Base-by-base conservation (phyloP, 139 green algal genomes). In the Yamagishiella unicocca region DNA sequence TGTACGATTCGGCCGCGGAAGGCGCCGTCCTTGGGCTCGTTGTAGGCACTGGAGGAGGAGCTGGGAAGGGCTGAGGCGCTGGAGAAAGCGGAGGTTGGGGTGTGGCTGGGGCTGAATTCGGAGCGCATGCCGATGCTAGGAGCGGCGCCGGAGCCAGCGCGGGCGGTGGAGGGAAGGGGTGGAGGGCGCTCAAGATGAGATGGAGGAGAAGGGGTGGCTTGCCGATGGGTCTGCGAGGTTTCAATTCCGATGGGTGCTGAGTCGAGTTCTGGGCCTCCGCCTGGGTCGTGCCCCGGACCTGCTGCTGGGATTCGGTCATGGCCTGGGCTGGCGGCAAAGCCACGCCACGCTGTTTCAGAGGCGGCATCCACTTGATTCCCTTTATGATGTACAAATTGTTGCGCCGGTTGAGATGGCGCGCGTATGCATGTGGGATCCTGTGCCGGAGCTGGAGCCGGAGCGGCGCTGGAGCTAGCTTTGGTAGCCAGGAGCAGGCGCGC, bases 1-100 rank as follows among this genome's bases (percentile, higher is more conserved):
- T 87, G 82, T n/a, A 71, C 67, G 27, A 87, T 55, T 27, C 67
- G 67, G 19, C 82, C 82, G 17, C n/a, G n/a, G 33, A 87, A 87
- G 46, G 46, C 33, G 45, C 33, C 67, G 22, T 87, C 81, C 66
- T 68, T 79, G 33, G 46, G 24, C 46, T 87, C 81, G 33, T 38
- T 68, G 25, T 87, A 87, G 29, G 43, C 43, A 2, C 12, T 46
- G n/a, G 40, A 7, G 70, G 21, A 37, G 33, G 25, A 7, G 1
- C 2, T 33, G 38, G 38, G n/a, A n/a, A n/a, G n/a, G n/a, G n/a
- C n/a, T n/a, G n/a, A n/a, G n/a, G n/a, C n/a, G n/a, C n/a, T n/a
- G n/a, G n/a, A n/a, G n/a, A n/a, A n/a, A n/a, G n/a, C n/a, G n/a
- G n/a, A n/a, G n/a, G n/a, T n/a, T n/a, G n/a, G n/a, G n/a, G n/a